These are phyloP conservation scores for Tolypocladium endophyticum DNA, from an alignment of 2,329 filamentous ascomycete genomes.

Conservation along the genomic window DNA sequence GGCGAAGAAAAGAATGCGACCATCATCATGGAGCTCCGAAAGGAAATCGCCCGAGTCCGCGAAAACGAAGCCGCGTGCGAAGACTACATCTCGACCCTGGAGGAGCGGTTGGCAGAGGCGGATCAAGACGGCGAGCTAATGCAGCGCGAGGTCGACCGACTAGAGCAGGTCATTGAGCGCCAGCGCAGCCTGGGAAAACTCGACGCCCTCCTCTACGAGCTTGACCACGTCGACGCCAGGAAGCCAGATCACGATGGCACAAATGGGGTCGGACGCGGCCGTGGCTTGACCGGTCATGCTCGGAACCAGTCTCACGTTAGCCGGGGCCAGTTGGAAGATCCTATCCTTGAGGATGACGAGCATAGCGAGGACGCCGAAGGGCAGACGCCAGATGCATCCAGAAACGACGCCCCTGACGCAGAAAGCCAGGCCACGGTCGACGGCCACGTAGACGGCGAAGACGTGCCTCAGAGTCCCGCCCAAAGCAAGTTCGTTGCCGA, in stretches of 20 bases:
- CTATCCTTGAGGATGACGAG: conserved; percentile 44
- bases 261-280: conserved; percentile 31
- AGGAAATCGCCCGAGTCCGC: conserved; percentile 76
- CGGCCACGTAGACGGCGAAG: conserved; percentile 26
- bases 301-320: conserved; percentile 43
- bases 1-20: conserved; percentile 89
- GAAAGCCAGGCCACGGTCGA: neutral
- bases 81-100: conserved; percentile 93
- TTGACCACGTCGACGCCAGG: conserved; percentile 62
- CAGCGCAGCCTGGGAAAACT: conserved; percentile 92
- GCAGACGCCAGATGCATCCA: conserved; percentile 24
- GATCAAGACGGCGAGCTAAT: conserved; percentile 95
- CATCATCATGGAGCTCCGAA: conserved; percentile 77
- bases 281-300: conserved; percentile 39
- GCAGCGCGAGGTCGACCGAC: conserved; percentile 88
- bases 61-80: conserved; percentile 87
- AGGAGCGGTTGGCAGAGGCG: conserved; percentile 88
- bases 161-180: conserved; percentile 91
- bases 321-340: conserved; percentile 41
- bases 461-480: conserved; percentile 55
- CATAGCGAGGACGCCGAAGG: conserved; percentile 32
- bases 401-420: neutral
- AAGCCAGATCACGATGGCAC: conserved; percentile 18
- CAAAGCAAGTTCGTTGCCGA: conserved; percentile 82
- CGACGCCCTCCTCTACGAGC: conserved; percentile 81